Base-by-base conservation (phyloP, 805 yeast genomes). In the Nadsonia fulvescens region DNA sequence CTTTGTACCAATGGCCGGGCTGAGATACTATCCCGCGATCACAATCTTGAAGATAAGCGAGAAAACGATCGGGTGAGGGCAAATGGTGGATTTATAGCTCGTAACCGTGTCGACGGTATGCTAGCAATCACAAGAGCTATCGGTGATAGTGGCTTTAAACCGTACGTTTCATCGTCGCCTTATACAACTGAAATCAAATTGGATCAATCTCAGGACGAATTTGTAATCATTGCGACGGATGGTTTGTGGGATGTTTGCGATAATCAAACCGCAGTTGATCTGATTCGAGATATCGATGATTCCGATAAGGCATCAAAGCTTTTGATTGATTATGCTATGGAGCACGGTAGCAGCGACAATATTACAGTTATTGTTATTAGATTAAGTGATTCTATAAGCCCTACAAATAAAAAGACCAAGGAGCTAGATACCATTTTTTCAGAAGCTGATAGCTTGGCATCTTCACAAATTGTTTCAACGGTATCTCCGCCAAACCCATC, bases 171-270 rank as follows among this genome's bases (percentile, higher is more conserved):
- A 16, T 93, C 94, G 0, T 68, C 70, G 29, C 98, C 98, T 1
- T 86, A 74, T 44, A 86, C 98, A 0, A 79, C 96, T 0, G 68
- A 82, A 23, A 81, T 91, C 1, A 81, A 71, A 40, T 56, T 89
- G 15, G 60, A 60, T 13, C 49, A n/a, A n/a, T n/a, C 49, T 1
- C 56, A 54, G 7, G 94, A 83, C 47, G 75, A 75, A 38, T 79
- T 78, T 43, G 48, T 86, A 42, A 82, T 86, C 25, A 54, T 86
- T 32, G 96, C 95, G 0, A 86, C 96, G 48, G 98, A 86, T 49
- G 98, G 98, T 0, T 54, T 86, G 7, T 86, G 96, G 96, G 98
- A 86, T 47, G 95, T 86, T 4, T 63, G 83, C 27, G 60, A 70
- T 6, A 96, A 89, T 45, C 75, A 68, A 36, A 65, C 66, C 29